Evolutionary conservation across 1,284 basidiomycete species (phyloP).

Genomic region (Uromyces viciae-fabae): DNA sequence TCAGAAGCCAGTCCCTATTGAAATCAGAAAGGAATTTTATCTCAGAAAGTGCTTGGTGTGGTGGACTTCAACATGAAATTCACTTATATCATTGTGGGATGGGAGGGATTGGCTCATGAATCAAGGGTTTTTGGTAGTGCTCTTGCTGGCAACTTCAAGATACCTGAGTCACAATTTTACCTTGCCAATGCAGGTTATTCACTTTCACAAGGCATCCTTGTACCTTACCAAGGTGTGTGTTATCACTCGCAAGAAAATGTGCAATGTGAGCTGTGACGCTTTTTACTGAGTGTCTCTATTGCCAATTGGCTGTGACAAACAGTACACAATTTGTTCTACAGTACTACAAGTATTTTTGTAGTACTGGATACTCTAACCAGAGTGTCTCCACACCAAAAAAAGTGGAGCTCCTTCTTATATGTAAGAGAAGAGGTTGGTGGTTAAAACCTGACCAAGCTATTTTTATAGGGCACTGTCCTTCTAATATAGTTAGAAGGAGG

Average conservation of each 20-base stretch:
- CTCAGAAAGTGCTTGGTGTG: constrained; percentile 55
- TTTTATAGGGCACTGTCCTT: too few species aligned
- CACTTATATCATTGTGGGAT: constrained; percentile 55
- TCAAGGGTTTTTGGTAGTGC: constrained; percentile 52
- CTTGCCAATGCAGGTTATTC: constrained; percentile 58
- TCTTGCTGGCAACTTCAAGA: constrained; percentile 49
- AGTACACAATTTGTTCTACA: too few species aligned
- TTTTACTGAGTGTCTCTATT: too few species aligned
- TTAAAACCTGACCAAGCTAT: too few species aligned
- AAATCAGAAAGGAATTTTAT: constrained; percentile 55
- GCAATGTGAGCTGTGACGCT: not conserved
- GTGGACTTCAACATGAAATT: constrained; percentile 55
- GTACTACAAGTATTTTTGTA: too few species aligned
- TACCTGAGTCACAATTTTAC: constrained; percentile 55
- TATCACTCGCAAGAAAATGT: constrained; percentile 49
- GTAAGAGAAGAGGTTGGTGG: too few species aligned
- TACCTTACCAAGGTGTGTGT: constrained; percentile 46
- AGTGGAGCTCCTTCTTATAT: too few species aligned
- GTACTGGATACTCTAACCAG: too few species aligned
- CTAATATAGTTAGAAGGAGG: too few species aligned
- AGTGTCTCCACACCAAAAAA: too few species aligned
- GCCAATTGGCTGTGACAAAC: too few species aligned
- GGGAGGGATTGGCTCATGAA: constrained; percentile 56
- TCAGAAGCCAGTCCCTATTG: constrained; percentile 49
- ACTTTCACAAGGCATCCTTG: constrained; percentile 52